A percentile compares a stretch with the other conserved stretches of the same genome.
phyloP scores from a whole-genome alignment of 768 basidiomycete genomes.

The Butyriboletus loyo region DNA sequence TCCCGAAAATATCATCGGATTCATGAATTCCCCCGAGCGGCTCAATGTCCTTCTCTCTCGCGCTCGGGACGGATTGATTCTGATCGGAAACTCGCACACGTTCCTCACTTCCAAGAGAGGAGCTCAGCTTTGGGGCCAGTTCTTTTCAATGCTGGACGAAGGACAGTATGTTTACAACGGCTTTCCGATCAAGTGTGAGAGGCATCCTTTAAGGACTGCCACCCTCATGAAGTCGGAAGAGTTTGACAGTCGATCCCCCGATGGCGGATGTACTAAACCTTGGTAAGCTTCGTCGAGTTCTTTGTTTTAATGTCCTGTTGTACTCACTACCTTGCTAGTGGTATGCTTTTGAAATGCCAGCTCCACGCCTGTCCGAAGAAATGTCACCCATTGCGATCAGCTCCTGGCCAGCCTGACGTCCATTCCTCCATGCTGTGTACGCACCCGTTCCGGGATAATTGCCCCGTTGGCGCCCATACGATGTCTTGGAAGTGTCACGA shows the following conservation, averaged over 20 bases:
- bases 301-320: background rate
- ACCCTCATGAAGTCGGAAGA: constrained; percentile 40
- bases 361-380: constrained; percentile 55
- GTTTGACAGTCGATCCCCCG: constrained; percentile 54
- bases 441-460: constrained; percentile 35
- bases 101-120: constrained; percentile 57
- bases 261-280: constrained; percentile 59
- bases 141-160: constrained; percentile 44
- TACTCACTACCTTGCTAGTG: constrained; percentile 6
- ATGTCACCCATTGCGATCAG: constrained; percentile 57
- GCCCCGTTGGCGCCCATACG: constrained; percentile 42
- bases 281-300: constrained; percentile 43
- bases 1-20: constrained; percentile 53
- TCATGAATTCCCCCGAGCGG: constrained; percentile 68
- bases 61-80: constrained; percentile 60
- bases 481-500: constrained; percentile 46
- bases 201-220: constrained; percentile 43
- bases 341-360: constrained; percentile 12
- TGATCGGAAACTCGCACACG: constrained; percentile 65
- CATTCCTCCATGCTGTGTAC: constrained; percentile 41
- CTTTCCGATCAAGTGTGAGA: constrained; percentile 56
- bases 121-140: constrained; percentile 45
- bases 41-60: constrained; percentile 73
- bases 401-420: constrained; percentile 35
- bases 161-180: constrained; percentile 54